Percentiles rank a stretch among this genome's conserved stretches.
Conservation (phyloP, 2,329 filamentous ascomycete genomes). For the Lasiodiplodia citricola region DNA sequence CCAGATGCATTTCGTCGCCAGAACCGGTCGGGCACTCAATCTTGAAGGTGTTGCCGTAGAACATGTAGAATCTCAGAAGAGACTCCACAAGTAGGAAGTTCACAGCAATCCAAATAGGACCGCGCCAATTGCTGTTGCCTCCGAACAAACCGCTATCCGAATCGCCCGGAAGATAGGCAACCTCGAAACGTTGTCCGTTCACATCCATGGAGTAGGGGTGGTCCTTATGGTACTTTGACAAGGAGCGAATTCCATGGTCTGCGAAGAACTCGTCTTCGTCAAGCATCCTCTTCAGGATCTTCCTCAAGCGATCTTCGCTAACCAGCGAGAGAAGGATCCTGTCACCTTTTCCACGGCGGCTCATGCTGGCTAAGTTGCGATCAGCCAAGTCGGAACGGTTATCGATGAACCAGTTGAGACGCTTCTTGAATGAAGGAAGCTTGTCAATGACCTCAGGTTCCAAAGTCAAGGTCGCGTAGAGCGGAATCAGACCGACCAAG, state of each 20-base stretch:
- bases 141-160: constrained; percentile 95
- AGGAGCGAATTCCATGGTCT: constrained; percentile 85
- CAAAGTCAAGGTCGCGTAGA: constrained; percentile 89
- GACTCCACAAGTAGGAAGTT: constrained; percentile 95
- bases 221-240: constrained; percentile 90
- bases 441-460: constrained; percentile 93
- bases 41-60: constrained; percentile 86
- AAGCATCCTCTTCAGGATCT: constrained; percentile 89
- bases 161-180: constrained; percentile 91
- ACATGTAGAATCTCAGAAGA: constrained; percentile 93
- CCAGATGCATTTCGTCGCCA: constrained; percentile 93
- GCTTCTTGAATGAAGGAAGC: constrained; percentile 90
- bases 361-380: constrained; percentile 93
- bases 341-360: constrained; percentile 86
- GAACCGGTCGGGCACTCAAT: constrained; percentile 94
- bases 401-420: constrained; percentile 91
- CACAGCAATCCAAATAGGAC: constrained; percentile 91
- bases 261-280: constrained; percentile 93
- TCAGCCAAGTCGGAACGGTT: constrained; percentile 86
- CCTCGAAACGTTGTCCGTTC: constrained; percentile 86
- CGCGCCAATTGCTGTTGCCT: constrained; percentile 97
- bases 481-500: constrained; percentile 88
- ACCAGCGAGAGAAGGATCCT: constrained; percentile 87
- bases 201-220: constrained; percentile 95
- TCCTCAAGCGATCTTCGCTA: constrained; percentile 87